These are phyloP conservation scores for Xylaria sp. DNA, from an alignment of 2,329 filamentous ascomycete species.

Conservation along the genomic window DNA sequence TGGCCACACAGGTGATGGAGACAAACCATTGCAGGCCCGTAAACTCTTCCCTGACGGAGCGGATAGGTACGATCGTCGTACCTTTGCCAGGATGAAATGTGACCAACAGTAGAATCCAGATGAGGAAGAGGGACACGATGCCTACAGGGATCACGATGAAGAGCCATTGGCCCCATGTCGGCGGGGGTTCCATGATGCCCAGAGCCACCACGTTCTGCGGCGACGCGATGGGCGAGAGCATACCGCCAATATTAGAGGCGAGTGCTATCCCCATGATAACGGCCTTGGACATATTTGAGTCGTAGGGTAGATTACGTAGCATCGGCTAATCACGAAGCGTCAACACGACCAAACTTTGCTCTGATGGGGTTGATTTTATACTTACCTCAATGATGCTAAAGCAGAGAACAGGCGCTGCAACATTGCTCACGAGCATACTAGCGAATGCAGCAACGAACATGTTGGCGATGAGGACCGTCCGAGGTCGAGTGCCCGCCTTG, in stretches of 20 bases:
- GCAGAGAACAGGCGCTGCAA: constrained; percentile 95
- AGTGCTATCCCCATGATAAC: constrained; percentile 95
- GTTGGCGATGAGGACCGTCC: constrained; percentile 91
- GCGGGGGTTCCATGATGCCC: constrained; percentile 91
- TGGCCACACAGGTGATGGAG: constrained; percentile 80
- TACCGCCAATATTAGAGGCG: constrained; percentile 94
- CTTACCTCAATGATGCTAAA: constrained; percentile 94
- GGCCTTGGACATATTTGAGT: constrained; percentile 94
- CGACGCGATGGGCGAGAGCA: constrained; percentile 95
- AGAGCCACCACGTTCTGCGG: constrained; percentile 98
- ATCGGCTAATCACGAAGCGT: constrained; percentile 72
- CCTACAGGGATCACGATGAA: constrained; percentile 95
- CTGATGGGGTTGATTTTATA: constrained; percentile 23
- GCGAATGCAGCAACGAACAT: constrained; percentile 99
- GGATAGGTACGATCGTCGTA: constrained; percentile 91
- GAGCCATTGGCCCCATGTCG: constrained; percentile 97
- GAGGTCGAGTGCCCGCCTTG: constrained; percentile 92
- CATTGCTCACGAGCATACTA: constrained; percentile 99
- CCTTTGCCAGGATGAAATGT: constrained; percentile 88
- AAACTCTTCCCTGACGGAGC: constrained; percentile 88
- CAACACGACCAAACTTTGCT: neutral
- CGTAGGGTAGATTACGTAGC: constrained; percentile 88
- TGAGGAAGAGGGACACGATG: constrained; percentile 84
- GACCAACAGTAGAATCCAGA: constrained; percentile 87
- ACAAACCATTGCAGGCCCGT: constrained; percentile 95